Evolutionary conservation across 2,329 filamentous ascomycete species (phyloP).

Genomic region (Fusarium clavum): DNA sequence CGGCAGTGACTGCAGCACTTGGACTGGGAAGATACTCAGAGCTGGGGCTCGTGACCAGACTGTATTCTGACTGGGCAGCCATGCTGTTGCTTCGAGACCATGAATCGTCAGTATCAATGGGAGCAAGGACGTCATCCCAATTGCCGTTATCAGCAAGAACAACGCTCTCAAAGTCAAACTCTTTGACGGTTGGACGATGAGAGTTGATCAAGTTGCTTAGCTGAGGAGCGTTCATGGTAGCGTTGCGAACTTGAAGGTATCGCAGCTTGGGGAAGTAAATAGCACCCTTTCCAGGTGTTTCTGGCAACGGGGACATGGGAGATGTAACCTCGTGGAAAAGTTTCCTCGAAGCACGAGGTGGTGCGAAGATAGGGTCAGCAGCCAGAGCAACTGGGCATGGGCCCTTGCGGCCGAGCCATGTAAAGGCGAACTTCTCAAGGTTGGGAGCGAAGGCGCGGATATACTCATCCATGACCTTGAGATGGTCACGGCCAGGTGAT

Average conservation of each 20-base stretch:
- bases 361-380: constrained; percentile 75
- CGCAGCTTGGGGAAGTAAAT: constrained; percentile 76
- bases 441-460: constrained; percentile 74
- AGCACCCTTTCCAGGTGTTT: constrained; percentile 62
- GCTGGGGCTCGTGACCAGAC: constrained; percentile 51
- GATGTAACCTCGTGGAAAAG: constrained; percentile 74
- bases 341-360: constrained; percentile 65
- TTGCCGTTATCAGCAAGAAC: constrained; percentile 73
- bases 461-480: constrained; percentile 85
- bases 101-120: constrained; percentile 64
- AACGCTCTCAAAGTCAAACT: constrained; percentile 85
- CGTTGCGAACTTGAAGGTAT: constrained; percentile 78
- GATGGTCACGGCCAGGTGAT: constrained; percentile 73
- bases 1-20: constrained; percentile 67
- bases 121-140: constrained; percentile 86
- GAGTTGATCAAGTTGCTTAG: constrained; percentile 74
- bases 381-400: constrained; percentile 79
- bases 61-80: constrained; percentile 47
- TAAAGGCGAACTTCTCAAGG: constrained; percentile 79
- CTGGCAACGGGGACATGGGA: constrained; percentile 71
- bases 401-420: constrained; percentile 80
- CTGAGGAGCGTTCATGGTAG: constrained; percentile 76
- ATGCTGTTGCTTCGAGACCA: constrained; percentile 51
- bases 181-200: constrained; percentile 75
- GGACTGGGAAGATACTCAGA: constrained; percentile 58